Conservation (phyloP, 148 eudicot genomes). For the Rhododendron ferrugineum region DNA sequence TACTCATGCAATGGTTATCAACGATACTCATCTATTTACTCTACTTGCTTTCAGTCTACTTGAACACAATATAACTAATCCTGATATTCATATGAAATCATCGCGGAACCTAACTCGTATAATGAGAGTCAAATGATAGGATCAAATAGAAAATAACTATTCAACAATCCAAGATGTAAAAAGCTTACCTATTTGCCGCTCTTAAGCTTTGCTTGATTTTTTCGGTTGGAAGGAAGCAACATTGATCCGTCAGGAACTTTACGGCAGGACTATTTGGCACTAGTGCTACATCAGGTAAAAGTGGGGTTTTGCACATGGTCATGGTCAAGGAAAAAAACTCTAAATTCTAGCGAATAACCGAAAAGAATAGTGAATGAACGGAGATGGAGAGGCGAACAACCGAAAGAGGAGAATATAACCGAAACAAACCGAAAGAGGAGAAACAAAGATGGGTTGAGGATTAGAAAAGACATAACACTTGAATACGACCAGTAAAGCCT, state of each 20-base stretch:
- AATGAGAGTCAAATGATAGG: not conserved
- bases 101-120: not conserved
- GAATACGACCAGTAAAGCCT: not conserved
- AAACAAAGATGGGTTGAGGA: not conserved
- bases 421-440: not conserved
- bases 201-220: not conserved
- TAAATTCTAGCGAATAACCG: not conserved
- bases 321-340: not conserved
- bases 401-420: not conserved
- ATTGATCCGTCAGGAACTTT: not conserved
- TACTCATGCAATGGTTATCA: not conserved
- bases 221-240: not conserved
- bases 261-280: not conserved
- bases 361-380: not conserved
- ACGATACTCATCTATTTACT: not conserved
- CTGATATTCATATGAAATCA: not conserved
- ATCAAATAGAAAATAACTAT: not conserved
- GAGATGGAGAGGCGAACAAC: not conserved
- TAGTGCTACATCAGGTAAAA: not conserved
- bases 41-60: not conserved
- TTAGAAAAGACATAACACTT: not conserved
- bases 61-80: not conserved
- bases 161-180: not conserved
- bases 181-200: not conserved
- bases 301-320: not conserved